A percentile compares a stretch with the other conserved stretches of the same genome.
Evolutionary conservation across 1,284 basidiomycete species (phyloP).

Genomic region (Boletus smithii): DNA sequence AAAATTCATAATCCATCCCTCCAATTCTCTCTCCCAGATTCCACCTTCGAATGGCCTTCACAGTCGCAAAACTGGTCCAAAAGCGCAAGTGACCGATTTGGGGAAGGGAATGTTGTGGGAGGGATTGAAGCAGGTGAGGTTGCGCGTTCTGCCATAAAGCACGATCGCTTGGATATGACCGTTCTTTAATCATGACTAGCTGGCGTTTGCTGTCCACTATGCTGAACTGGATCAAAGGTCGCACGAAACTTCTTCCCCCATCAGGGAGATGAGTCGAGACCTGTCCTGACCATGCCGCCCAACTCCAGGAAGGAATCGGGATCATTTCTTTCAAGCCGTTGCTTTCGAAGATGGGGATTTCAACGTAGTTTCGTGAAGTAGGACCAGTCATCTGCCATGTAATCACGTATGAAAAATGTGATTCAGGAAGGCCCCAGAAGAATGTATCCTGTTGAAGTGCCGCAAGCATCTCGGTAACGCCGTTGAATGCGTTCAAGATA

Average conservation of each 20-base stretch:
- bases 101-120: neutral
- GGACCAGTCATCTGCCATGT: constrained; percentile 11
- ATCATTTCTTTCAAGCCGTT: constrained; percentile 4
- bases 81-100: constrained; percentile 13
- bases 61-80: constrained; percentile 17
- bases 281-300: constrained; percentile 18
- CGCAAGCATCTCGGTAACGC: constrained; percentile 13
- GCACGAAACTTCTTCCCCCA: neutral
- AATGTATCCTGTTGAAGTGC: constrained; percentile 16
- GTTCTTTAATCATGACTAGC: constrained; percentile 10
- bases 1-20: neutral
- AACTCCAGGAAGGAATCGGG: constrained; percentile 21
- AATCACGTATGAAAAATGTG: constrained; percentile 14
- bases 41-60: constrained; percentile 1
- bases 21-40: neutral
- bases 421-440: constrained; percentile 21
- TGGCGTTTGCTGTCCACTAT: constrained; percentile 8
- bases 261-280: neutral
- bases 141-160: neutral
- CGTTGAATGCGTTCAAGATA: constrained; percentile 20
- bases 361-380: constrained; percentile 3
- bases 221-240: constrained; percentile 9
- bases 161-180: neutral
- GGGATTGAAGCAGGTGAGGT: neutral
- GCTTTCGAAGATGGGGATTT: constrained; percentile 11